phyloP scores from a whole-genome alignment of 2,329 filamentous ascomycete genomes.

The Aspergillus sojae region DNA sequence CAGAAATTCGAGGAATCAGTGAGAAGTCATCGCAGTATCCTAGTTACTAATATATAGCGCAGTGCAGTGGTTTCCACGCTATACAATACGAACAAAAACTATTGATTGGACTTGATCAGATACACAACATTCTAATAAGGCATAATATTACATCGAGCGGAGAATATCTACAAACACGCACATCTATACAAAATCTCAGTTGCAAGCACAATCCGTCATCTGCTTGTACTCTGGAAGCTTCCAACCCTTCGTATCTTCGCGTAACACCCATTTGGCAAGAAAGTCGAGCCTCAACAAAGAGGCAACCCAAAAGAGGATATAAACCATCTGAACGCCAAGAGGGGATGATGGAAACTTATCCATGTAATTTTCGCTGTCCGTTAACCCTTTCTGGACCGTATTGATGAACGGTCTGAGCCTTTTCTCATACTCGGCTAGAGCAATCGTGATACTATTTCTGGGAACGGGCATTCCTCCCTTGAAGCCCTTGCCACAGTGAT shows the following conservation, averaged over 20 bases:
- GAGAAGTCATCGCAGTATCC: background rate
- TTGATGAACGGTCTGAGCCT: constrained; percentile 49
- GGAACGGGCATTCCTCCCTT: constrained; percentile 12
- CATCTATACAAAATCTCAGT: background rate
- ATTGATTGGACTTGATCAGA: background rate
- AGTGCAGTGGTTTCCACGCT: background rate
- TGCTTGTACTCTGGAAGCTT: constrained; percentile 40
- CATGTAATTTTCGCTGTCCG: constrained; percentile 8
- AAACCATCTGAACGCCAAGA: constrained; percentile 36
- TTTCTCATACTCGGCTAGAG: constrained; percentile 44
- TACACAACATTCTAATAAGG: background rate
- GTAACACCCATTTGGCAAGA: constrained; percentile 32
- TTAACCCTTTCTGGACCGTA: constrained; percentile 37
- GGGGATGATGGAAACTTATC: constrained; percentile 29
- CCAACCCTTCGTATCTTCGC: constrained; percentile 38
- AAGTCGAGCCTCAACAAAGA: constrained; percentile 41
- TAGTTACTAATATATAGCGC: background rate
- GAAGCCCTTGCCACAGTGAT: constrained; percentile 22
- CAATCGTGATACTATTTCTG: constrained; percentile 37
- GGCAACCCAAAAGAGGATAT: constrained; percentile 32
- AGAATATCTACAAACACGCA: background rate
- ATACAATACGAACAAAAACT: background rate
- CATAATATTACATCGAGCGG: background rate
- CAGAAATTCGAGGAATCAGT: background rate
- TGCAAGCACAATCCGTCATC: background rate